Evolutionary conservation across 352 stramenopile species (phyloP).

Genomic region (Pythium coloratum): DNA sequence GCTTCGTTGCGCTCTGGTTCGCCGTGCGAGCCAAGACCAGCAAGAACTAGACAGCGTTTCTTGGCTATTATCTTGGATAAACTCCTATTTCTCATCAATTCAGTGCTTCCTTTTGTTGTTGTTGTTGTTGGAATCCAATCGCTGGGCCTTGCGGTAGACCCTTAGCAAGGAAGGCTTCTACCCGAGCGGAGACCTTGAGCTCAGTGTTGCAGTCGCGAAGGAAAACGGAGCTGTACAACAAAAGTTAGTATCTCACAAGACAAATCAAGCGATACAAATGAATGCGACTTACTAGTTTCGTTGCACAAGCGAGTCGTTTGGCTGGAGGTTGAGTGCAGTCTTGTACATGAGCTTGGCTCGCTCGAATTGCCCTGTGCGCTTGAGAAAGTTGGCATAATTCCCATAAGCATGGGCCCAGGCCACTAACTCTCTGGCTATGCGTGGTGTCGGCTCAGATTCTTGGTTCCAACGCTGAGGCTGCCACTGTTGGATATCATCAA

Average conservation of each 20-base stretch:
- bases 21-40: background rate
- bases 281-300: slow-evolving; percentile 24
- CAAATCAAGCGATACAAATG: no score
- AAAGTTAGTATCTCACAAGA: no score
- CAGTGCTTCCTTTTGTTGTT: no score
- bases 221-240: slow-evolving; percentile 3
- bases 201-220: background rate
- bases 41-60: background rate
- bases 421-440: background rate
- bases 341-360: slow-evolving; percentile 26
- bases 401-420: slow-evolving; percentile 23
- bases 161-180: no score
- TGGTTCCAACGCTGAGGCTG: background rate
- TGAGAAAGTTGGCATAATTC: slow-evolving; percentile 29
- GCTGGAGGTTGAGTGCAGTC: slow-evolving; percentile 15
- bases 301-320: slow-evolving; percentile 15
- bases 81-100: no score
- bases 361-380: background rate
- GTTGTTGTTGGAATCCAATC: no score
- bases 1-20: slow-evolving; percentile 10
- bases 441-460: background rate
- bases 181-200: background rate
- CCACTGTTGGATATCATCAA: slow-evolving; percentile 1
- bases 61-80: no score
- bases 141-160: no score